Base-by-base conservation (phyloP, 2,329 filamentous ascomycete species). In the Paecilomyces formosus region DNA sequence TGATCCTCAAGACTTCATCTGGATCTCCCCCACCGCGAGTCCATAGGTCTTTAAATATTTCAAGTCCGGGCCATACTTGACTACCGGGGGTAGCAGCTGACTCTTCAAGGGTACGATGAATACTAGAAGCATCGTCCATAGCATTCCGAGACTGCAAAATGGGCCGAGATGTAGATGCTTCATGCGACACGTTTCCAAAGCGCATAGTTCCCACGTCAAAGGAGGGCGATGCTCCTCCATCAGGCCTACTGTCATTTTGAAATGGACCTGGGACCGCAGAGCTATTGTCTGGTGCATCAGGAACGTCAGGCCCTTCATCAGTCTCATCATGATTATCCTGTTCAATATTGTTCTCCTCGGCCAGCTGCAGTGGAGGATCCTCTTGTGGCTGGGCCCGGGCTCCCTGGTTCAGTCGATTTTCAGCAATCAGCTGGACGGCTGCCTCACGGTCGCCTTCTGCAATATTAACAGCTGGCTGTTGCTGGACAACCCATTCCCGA, bases 401-500 rank as follows among this genome's bases (percentile, higher is more conserved):
- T 39, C 60, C 58, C 39, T 66, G 66, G 8, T 69, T 66, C 21
- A 66, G 63, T 28, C 66, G 68, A 60, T 72, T 72, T 58, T 74
- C 75, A 7, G 74, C 74, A 54, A 77, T 72, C 39, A 76, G 58
- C 56, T 78, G 79, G n/a, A 75, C 74, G 7, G 78, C 82, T 11
- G 82, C 85, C 68, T 74, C 78, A 60, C 73, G 79, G 67, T 71
- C 76, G 9, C 69, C 72, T 63, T 74, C 87, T 0, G 86, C 88
- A 79, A 94, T 87, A 67, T 96, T 95, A 65, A 94, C 88, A 63
- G 92, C 88, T 4, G 93, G 94, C 70, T 99, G 94, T 72, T 99
- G 94, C 72, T 99, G 94, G 9, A 99, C 92, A 55, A 99, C 94
- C 83, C 96, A 99, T 76, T 99, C 94, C 53, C 95, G 82, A 53